A percentile compares a stretch with the other conserved stretches of the same genome.
phyloP scores from a whole-genome alignment of 192 early-diverging fungal species.

The Spizellomyces sp. region DNA sequence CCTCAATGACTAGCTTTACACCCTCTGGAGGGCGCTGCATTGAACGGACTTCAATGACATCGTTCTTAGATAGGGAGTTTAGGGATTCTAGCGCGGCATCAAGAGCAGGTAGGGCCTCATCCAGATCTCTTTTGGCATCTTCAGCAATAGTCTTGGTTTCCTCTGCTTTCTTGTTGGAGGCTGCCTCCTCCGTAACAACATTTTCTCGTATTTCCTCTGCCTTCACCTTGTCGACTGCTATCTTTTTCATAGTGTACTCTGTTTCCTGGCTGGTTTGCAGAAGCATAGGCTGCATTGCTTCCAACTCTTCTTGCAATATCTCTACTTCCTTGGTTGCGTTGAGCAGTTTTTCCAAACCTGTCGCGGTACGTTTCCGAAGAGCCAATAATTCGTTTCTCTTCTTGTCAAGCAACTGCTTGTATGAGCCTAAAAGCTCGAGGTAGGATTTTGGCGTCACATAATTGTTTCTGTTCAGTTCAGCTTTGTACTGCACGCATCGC shows the following conservation, averaged over 20 bases:
- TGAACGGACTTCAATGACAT: slow-evolving; percentile 63
- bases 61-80: slow-evolving; percentile 61
- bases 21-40: slow-evolving; percentile 68
- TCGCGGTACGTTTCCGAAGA: slow-evolving; percentile 54
- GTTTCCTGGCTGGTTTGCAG: slow-evolving; percentile 65
- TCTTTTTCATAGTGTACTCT: slow-evolving; percentile 64
- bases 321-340: slow-evolving; percentile 65
- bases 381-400: slow-evolving; percentile 58
- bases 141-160: slow-evolving; percentile 66
- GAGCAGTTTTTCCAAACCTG: slow-evolving; percentile 62
- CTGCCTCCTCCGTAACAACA: slow-evolving; percentile 55
- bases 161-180: slow-evolving; percentile 62
- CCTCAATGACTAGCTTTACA: slow-evolving; percentile 68
- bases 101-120: slow-evolving; percentile 62
- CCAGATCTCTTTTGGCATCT: slow-evolving; percentile 62
- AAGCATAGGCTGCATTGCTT: slow-evolving; percentile 67
- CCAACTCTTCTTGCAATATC: slow-evolving; percentile 63
- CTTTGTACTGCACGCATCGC: slow-evolving; percentile 54
- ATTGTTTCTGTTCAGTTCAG: slow-evolving; percentile 61
- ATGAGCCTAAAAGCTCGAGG: slow-evolving; percentile 59
- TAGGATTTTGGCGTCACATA: slow-evolving; percentile 69
- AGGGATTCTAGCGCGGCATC: slow-evolving; percentile 63
- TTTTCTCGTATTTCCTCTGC: slow-evolving; percentile 62
- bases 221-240: slow-evolving; percentile 61
- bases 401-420: slow-evolving; percentile 60